A percentile compares a stretch with the other conserved stretches of the same genome.
Evolutionary conservation across 768 basidiomycete species (phyloP).

Genomic region (Scleroderma citrinum): DNA sequence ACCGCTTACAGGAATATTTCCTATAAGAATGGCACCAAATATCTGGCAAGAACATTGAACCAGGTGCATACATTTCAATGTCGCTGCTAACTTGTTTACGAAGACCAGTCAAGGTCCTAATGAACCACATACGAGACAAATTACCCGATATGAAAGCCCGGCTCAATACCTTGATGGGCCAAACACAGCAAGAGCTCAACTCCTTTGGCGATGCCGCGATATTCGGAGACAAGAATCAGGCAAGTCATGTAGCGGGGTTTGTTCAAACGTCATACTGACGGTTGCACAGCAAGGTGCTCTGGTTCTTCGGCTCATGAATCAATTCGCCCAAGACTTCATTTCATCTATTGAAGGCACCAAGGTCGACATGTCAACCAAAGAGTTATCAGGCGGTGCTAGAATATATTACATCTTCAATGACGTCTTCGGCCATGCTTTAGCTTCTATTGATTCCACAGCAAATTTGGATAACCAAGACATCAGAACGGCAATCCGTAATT

Average conservation of each 20-base stretch:
- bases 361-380: conserved; percentile 94
- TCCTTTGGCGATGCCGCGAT: conserved; percentile 92
- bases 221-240: conserved; percentile 87
- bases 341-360: conserved; percentile 97
- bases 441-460: conserved; percentile 82
- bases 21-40: conserved; percentile 96
- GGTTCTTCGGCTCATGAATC: conserved; percentile 94
- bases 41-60: conserved; percentile 88
- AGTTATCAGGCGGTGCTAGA: conserved; percentile 94
- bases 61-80: conserved; percentile 49
- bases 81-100: background rate
- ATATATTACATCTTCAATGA: conserved; percentile 99
- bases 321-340: conserved; percentile 95
- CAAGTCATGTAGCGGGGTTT: conserved; percentile 15
- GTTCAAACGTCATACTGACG: conserved; percentile 7
- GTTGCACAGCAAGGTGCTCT: conserved; percentile 69
- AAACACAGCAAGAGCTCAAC: conserved; percentile 96
- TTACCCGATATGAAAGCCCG: conserved; percentile 99
- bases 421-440: conserved; percentile 89
- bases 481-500: conserved; percentile 96
- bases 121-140: conserved; percentile 98
- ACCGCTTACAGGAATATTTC: conserved; percentile 92
- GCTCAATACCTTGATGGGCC: conserved; percentile 96
- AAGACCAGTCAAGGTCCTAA: conserved; percentile 61
- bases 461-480: conserved; percentile 94